Evolutionary conservation across 73 alveolate genomes (phyloP).

Genomic region (Stentor coeruleus): DNA sequence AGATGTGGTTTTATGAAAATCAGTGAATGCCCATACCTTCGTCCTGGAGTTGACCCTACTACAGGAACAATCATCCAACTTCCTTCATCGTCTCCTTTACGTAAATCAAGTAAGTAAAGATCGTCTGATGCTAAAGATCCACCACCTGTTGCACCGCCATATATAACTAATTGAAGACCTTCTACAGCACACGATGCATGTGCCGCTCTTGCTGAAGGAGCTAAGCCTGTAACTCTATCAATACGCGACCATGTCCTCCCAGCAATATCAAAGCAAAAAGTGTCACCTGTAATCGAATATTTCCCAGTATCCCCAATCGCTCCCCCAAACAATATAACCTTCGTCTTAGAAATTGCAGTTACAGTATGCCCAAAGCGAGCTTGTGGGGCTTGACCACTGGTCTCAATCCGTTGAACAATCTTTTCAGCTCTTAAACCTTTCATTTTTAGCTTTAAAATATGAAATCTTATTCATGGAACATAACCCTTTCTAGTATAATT

Average conservation of each 20-base stretch:
- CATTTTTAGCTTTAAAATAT: no score
- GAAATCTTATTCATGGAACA: no score
- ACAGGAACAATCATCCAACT: conserved; percentile 94
- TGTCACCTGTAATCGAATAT: conserved; percentile 91
- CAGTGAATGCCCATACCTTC: conserved; percentile 92
- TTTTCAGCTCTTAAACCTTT: no score
- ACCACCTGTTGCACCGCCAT: conserved; percentile 99
- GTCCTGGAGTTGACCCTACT: conserved; percentile 94
- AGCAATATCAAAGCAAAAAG: conserved; percentile 74
- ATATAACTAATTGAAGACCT: conserved; percentile 83
- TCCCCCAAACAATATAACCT: conserved; percentile 93
- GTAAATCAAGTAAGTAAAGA: conserved; percentile 83
- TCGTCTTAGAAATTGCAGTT: conserved; percentile 78
- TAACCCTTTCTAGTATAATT: no score
- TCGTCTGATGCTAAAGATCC: conserved; percentile 98
- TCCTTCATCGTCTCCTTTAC: conserved; percentile 85
- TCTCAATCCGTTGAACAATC: no score
- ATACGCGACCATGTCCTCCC: conserved; percentile 81
- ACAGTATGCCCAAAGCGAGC: conserved; percentile 97
- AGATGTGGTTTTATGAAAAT: conserved; percentile 87
- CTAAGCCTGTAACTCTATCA: conserved; percentile 89
- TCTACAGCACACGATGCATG: conserved; percentile 92
- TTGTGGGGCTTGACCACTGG: conserved; percentile 54
- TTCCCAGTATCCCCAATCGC: conserved; percentile 96
- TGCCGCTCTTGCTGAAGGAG: conserved; percentile 97